These are phyloP conservation scores for Ascochyta viciae-villosae DNA, from an alignment of 2,329 filamentous ascomycete genomes.

Conservation along the genomic window DNA sequence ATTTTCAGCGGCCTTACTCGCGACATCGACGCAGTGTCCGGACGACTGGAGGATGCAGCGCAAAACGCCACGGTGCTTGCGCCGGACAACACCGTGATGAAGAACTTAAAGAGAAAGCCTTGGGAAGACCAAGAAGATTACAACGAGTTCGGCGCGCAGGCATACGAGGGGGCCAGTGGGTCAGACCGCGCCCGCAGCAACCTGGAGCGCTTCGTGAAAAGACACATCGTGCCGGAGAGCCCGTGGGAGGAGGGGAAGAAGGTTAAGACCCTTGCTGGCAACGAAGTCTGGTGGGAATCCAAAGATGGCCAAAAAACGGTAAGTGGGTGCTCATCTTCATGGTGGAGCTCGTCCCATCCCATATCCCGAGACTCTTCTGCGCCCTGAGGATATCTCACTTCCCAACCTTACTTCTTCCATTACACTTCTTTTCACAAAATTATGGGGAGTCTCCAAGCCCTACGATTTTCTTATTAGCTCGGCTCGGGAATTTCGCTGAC, in stretches of 20 bases:
- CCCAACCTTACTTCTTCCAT: no score
- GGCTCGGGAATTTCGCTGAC: no score
- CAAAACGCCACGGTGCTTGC: conserved; percentile 85
- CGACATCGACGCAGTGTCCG: conserved; percentile 72
- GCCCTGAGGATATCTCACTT: no score
- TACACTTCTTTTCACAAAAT: no score
- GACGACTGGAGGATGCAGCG: conserved; percentile 70
- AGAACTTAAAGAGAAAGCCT: conserved; percentile 79
- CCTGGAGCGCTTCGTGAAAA: conserved; percentile 80
- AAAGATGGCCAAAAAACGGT: conserved; percentile 72
- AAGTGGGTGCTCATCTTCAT: conserved; percentile 41
- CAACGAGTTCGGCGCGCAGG: conserved; percentile 67
- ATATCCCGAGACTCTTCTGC: background rate
- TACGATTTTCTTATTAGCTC: no score
- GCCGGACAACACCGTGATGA: conserved; percentile 83
- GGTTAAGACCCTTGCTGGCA: conserved; percentile 71
- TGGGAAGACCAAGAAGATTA: conserved; percentile 84
- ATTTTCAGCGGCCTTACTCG: conserved; percentile 84
- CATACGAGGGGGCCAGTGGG: conserved; percentile 78
- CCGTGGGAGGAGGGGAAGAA: conserved; percentile 77
- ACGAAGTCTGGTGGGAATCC: conserved; percentile 82
- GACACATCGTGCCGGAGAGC: conserved; percentile 76
- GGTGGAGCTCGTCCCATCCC: background rate
- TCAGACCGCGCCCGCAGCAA: conserved; percentile 79
- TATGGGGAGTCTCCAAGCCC: no score